Evolutionary conservation across 495 filamentous ascomycete genomes (phyloP).

Genomic region (Paragyromitra xinjiangensis): DNA sequence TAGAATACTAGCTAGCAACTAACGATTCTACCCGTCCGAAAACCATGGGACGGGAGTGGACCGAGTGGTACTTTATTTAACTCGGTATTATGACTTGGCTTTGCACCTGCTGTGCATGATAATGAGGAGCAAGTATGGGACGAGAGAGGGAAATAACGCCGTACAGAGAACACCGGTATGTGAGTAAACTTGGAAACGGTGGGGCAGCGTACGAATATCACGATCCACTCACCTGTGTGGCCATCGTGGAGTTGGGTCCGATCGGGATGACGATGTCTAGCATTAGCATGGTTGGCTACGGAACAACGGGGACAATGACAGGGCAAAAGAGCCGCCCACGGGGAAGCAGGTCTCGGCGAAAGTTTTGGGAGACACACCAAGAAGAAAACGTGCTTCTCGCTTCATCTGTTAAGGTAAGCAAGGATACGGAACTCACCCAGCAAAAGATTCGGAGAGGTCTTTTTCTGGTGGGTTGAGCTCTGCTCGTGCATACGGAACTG

Average conservation of each 20-base stretch:
- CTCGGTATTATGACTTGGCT: conserved; percentile 32
- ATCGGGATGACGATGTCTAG: conserved; percentile 51
- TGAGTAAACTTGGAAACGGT: conserved; percentile 50
- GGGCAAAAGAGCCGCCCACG: conserved; percentile 42
- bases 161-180: conserved; percentile 43
- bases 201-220: conserved; percentile 24
- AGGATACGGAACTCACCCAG: conserved; percentile 21
- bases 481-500: conserved; percentile 6
- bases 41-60: conserved; percentile 7
- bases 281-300: conserved; percentile 31
- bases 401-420: conserved; percentile 39
- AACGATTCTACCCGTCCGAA: conserved; percentile 12
- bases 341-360: conserved; percentile 36
- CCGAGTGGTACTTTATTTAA: neutral
- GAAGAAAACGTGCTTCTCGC: conserved; percentile 21
- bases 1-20: conserved; percentile 17
- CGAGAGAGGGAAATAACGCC: conserved; percentile 39
- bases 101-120: conserved; percentile 25
- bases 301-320: conserved; percentile 29
- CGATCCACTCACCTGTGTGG: conserved; percentile 38
- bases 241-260: conserved; percentile 45
- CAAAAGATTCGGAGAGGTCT: conserved; percentile 2
- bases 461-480: neutral
- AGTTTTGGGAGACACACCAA: neutral
- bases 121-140: conserved; percentile 18